Conservation (phyloP, 1,284 basidiomycete species). For the Cutaneotrichosporon sp. region DNA sequence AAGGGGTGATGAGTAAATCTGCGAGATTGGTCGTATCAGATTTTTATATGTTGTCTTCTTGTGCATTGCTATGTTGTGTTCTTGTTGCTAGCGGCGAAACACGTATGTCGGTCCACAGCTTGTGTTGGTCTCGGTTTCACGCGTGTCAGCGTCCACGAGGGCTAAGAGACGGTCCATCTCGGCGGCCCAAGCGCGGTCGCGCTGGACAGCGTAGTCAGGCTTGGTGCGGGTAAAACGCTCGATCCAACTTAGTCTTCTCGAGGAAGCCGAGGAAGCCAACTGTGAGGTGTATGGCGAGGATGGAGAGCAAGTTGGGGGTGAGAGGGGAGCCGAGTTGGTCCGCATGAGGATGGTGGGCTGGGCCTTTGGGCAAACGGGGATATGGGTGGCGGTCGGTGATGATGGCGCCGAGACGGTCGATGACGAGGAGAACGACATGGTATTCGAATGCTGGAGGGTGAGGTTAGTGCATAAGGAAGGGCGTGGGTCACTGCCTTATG, state of each 20-base stretch:
- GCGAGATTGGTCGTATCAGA: too few species aligned
- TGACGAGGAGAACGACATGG: background rate
- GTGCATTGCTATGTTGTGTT: too few species aligned
- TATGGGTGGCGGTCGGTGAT: background rate
- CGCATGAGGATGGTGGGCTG: background rate
- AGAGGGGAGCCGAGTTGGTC: background rate
- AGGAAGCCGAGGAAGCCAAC: background rate
- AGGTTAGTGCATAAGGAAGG: background rate
- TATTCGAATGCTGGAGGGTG: background rate
- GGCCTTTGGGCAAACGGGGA: background rate
- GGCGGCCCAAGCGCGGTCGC: background rate
- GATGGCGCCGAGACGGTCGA: background rate
- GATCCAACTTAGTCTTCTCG: background rate
- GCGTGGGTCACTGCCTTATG: background rate
- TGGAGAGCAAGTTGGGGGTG: background rate
- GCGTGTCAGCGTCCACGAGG: slow-evolving; percentile 7
- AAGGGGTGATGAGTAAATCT: background rate
- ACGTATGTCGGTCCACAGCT: background rate
- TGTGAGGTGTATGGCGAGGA: background rate
- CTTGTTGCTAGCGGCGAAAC: background rate
- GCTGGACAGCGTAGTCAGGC: background rate
- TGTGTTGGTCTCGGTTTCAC: background rate
- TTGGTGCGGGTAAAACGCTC: background rate
- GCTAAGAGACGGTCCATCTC: slow-evolving; percentile 9
- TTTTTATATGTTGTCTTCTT: too few species aligned